Conservation (phyloP, 352 stramenopile species). For the Poterioochromonas sp. region DNA sequence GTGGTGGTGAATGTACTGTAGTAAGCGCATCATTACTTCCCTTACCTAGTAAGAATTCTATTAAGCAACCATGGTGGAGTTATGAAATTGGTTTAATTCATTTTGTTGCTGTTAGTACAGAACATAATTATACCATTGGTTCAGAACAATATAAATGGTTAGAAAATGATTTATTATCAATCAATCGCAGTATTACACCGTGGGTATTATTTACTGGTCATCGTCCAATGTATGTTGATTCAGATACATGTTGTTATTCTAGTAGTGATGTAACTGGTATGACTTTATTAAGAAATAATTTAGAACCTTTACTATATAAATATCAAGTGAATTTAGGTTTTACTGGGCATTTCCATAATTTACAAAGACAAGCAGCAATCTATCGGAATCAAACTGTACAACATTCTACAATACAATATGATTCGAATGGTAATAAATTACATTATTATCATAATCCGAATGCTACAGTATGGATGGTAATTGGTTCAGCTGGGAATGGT, state of each 20-base stretch:
- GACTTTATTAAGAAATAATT: conserved; percentile 57
- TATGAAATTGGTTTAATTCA: conserved; percentile 66
- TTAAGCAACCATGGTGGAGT: conserved; percentile 56
- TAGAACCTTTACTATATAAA: conserved; percentile 62
- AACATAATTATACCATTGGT: conserved; percentile 63
- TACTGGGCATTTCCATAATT: conserved; percentile 70
- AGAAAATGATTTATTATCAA: conserved; percentile 56
- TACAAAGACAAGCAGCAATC: conserved; percentile 64
- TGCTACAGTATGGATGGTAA: conserved; percentile 63
- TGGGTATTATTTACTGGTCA: conserved; percentile 68
- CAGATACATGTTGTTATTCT: not conserved
- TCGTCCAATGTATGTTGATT: conserved; percentile 55
- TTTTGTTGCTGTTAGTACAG: conserved; percentile 70
- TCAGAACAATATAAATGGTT: conserved; percentile 68
- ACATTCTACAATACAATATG: conserved; percentile 13
- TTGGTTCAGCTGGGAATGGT: conserved; percentile 57
- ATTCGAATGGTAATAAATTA: not conserved
- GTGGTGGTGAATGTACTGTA: conserved; percentile 56
- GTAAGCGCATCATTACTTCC: conserved; percentile 49
- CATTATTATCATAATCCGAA: conserved; percentile 48
- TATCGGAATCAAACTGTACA: conserved; percentile 57
- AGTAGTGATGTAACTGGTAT: conserved; percentile 54
- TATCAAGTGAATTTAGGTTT: conserved; percentile 71
- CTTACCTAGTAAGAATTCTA: conserved; percentile 44
- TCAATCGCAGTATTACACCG: conserved; percentile 61